A percentile compares a stretch with the other conserved stretches of the same genome.
These are phyloP conservation scores for Zygosaccharomyces pseudobailii DNA, from an alignment of 1,139 yeast species.

Conservation along the genomic window DNA sequence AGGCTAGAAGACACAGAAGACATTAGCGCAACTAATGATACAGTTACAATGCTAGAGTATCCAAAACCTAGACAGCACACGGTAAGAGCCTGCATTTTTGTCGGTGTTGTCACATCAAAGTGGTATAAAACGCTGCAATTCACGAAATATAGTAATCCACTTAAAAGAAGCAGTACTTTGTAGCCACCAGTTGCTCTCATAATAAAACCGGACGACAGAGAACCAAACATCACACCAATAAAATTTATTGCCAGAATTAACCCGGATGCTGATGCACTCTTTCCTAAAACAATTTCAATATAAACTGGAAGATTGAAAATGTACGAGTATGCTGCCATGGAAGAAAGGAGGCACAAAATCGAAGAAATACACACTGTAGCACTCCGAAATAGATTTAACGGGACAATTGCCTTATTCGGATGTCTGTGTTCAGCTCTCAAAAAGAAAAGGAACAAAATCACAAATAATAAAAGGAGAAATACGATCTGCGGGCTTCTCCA, in stretches of 20 bases:
- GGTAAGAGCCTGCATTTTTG: conserved; percentile 11
- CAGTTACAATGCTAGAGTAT: conserved; percentile 4
- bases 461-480: conserved; percentile 2
- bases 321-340: conserved; percentile 10
- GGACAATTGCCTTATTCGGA: conserved; percentile 8
- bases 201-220: conserved; percentile 8
- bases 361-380: conserved; percentile 4
- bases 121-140: too few species aligned
- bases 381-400: conserved; percentile 4
- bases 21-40: conserved; percentile 9
- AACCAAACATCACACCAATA: conserved; percentile 8
- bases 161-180: conserved; percentile 1
- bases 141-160: conserved; percentile 6
- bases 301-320: conserved; percentile 8
- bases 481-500: conserved; percentile 10
- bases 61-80: conserved; percentile 6
- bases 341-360: conserved; percentile 3
- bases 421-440: conserved; percentile 4
- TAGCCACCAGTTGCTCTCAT: conserved; percentile 6
- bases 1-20: conserved; percentile 5
- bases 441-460: conserved; percentile 4
- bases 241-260: conserved; percentile 7
- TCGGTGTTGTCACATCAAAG: conserved; percentile 34
- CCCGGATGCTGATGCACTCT: conserved; percentile 8
- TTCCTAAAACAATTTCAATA: conserved; percentile 7